phyloP scores from a whole-genome alignment of 2,329 filamentous ascomycete genomes.

The Diatrype stigma region DNA sequence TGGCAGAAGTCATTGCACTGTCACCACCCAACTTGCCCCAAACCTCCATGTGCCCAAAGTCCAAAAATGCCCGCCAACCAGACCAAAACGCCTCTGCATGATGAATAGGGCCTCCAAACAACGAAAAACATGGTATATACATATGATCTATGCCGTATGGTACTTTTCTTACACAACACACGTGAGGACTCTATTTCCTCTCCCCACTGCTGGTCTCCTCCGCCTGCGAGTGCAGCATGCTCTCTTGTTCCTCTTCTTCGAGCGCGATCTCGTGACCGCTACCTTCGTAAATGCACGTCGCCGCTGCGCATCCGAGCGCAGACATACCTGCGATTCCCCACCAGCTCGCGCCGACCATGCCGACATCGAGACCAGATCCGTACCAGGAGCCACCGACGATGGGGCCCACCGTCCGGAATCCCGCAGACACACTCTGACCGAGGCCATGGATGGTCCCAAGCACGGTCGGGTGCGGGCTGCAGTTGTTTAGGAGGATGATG shows the following conservation, averaged over 20 bases:
- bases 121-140: not conserved
- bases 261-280: conserved; percentile 57
- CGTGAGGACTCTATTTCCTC: not conserved
- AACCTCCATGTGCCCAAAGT: too few species aligned
- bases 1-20: too few species aligned
- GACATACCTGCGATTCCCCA: conserved; percentile 48
- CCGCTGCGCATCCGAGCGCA: conserved; percentile 51
- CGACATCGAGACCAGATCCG: conserved; percentile 39
- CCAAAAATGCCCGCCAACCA: too few species aligned
- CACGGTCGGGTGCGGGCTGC: conserved; percentile 54
- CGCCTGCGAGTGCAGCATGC: not conserved
- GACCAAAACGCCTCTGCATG: too few species aligned
- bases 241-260: conserved; percentile 28
- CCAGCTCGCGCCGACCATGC: conserved; percentile 44
- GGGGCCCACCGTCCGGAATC: conserved; percentile 47
- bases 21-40: too few species aligned
- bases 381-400: conserved; percentile 47
- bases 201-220: not conserved
- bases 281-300: conserved; percentile 61
- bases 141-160: not conserved
- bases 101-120: not conserved
- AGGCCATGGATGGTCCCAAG: conserved; percentile 55
- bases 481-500: conserved; percentile 58
- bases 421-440: conserved; percentile 46
- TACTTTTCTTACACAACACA: not conserved